Percentiles rank a stretch among this genome's conserved stretches.
These are phyloP conservation scores for Remersonia thermophila DNA, from an alignment of 2,329 filamentous ascomycete species.

Conservation along the genomic window DNA sequence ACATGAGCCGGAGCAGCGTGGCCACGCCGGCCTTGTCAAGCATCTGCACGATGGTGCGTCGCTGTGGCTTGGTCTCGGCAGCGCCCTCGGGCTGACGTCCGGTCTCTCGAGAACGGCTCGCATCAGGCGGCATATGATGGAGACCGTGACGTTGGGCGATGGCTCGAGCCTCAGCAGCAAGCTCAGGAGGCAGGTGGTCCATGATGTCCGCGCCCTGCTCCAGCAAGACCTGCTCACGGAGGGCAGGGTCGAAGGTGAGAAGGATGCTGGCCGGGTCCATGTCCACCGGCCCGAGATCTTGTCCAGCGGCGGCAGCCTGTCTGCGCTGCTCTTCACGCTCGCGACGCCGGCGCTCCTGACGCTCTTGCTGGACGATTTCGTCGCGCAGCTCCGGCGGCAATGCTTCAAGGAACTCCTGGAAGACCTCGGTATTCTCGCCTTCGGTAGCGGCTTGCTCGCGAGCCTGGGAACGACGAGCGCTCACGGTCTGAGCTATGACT, in stretches of 20 bases:
- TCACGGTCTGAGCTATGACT: slow-evolving; percentile 83
- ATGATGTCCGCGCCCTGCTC: slow-evolving; percentile 86
- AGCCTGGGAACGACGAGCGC: slow-evolving; percentile 68
- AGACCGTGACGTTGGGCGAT: slow-evolving; percentile 34
- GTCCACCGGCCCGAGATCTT: slow-evolving; percentile 41
- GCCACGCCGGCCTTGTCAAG: slow-evolving; percentile 91
- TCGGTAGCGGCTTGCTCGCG: slow-evolving; percentile 51
- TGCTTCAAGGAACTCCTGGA: slow-evolving; percentile 86
- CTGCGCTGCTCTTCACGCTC: slow-evolving; percentile 73
- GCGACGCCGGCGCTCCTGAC: slow-evolving; percentile 73
- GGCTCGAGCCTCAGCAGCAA: slow-evolving; percentile 74
- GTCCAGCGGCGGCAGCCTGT: slow-evolving; percentile 45
- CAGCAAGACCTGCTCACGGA: slow-evolving; percentile 77
- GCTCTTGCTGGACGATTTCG: slow-evolving; percentile 85
- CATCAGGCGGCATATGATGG: slow-evolving; percentile 16
- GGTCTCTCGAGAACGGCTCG: slow-evolving; percentile 8
- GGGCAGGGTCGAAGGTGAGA: slow-evolving; percentile 70
- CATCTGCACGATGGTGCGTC: slow-evolving; percentile 85
- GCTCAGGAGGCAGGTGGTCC: slow-evolving; percentile 69
- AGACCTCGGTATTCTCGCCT: slow-evolving; percentile 72
- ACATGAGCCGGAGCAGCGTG: slow-evolving; percentile 96
- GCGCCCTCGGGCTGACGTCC: slow-evolving; percentile 19
- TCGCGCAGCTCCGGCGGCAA: slow-evolving; percentile 79
- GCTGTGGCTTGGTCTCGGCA: slow-evolving; percentile 51
- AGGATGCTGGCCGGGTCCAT: slow-evolving; percentile 92